phyloP scores from a whole-genome alignment of 805 yeast species.

The Suhomyces sp. region DNA sequence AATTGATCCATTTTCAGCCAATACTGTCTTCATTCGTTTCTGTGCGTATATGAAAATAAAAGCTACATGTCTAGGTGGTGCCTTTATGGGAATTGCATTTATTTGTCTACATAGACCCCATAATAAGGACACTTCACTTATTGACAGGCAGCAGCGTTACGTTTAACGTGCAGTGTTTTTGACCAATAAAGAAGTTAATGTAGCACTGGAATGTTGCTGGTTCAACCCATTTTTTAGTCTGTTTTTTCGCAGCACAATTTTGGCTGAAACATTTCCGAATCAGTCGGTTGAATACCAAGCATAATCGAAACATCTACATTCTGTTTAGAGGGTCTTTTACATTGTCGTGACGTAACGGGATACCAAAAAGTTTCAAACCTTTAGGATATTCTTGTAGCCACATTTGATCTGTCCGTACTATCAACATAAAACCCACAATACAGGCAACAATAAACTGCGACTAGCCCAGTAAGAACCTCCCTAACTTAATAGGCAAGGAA shows the following conservation, averaged over 20 bases:
- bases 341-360: conserved; percentile 47
- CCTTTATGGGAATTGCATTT: too few species aligned
- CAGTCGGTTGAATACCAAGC: too few species aligned
- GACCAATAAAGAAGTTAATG: not conserved
- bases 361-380: conserved; percentile 34
- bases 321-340: not conserved
- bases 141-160: not conserved
- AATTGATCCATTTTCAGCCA: too few species aligned
- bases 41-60: too few species aligned
- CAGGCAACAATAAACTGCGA: conserved; percentile 10
- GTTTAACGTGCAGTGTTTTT: not conserved
- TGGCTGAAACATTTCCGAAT: not conserved
- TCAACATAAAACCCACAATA: conserved; percentile 26
- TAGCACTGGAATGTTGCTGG: not conserved
- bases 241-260: not conserved
- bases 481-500: conserved; percentile 40
- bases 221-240: too few species aligned
- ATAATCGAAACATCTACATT: too few species aligned
- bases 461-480: conserved; percentile 21
- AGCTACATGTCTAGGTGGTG: too few species aligned
- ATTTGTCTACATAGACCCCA: too few species aligned
- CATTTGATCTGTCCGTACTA: conserved; percentile 35
- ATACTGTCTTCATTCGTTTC: too few species aligned
- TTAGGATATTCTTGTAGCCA: conserved; percentile 42
- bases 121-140: too few species aligned